These are phyloP conservation scores for Hanseniaspora valbyensis DNA, from an alignment of 805 yeast genomes.

Conservation along the genomic window DNA sequence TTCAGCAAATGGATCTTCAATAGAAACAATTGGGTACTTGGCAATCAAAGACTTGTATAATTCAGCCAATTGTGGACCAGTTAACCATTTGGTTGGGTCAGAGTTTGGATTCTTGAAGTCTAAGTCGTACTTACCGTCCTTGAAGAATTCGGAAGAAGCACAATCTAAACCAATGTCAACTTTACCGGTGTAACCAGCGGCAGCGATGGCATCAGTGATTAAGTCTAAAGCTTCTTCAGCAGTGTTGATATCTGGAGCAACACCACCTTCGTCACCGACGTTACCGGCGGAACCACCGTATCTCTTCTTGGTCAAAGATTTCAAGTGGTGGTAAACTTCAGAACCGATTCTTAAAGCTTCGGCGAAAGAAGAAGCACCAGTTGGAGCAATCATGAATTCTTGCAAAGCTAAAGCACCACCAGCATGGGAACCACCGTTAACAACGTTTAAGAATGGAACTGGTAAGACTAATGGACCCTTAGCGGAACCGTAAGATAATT, in stretches of 20 bases:
- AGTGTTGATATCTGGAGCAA: conserved; percentile 92
- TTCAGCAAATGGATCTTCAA: conserved; percentile 99
- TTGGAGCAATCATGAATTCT: conserved; percentile 98
- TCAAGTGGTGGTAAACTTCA: conserved; percentile 95
- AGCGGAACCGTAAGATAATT: conserved; percentile 45
- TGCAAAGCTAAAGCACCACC: conserved; percentile 99
- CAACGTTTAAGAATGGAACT: conserved; percentile 97
- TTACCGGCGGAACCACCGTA: conserved; percentile 98
- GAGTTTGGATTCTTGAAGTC: conserved; percentile 97
- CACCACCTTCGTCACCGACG: conserved; percentile 99
- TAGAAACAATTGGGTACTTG: conserved; percentile 94
- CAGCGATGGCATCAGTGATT: conserved; percentile 76
- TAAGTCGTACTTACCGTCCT: conserved; percentile 92
- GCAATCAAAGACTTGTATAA: conserved; percentile 68
- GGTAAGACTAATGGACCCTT: conserved; percentile 84
- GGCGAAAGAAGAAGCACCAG: conserved; percentile 77
- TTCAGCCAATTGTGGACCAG: conserved; percentile 77
- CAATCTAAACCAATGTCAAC: conserved; percentile 88
- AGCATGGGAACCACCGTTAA: conserved; percentile 99
- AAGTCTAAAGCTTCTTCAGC: conserved; percentile 96
- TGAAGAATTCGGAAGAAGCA: conserved; percentile 96
- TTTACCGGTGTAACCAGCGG: conserved; percentile 92
- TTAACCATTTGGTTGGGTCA: conserved; percentile 80
- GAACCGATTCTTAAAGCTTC: conserved; percentile 96
- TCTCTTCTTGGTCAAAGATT: conserved; percentile 81